These are phyloP conservation scores for Phytophthora aleatoria DNA, from an alignment of 352 stramenopile genomes.

Conservation along the genomic window DNA sequence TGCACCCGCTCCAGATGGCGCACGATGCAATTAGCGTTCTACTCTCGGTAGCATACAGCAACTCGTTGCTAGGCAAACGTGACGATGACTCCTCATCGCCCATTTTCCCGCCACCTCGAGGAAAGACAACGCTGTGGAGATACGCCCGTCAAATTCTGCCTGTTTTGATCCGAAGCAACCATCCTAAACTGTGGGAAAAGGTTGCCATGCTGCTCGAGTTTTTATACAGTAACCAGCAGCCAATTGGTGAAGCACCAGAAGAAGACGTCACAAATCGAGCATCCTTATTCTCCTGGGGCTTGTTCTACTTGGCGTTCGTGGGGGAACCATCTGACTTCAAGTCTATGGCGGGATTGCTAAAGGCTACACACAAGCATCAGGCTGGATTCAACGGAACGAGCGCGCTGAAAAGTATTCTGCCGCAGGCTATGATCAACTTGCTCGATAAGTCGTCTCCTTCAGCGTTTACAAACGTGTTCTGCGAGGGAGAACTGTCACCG, in stretches of 20 bases:
- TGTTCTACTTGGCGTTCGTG: conserved; percentile 82
- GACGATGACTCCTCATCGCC: conserved; percentile 20
- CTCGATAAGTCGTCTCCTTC: conserved; percentile 81
- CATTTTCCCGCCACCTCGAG: conserved; percentile 65
- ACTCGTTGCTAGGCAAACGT: conserved; percentile 44
- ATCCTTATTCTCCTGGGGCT: conserved; percentile 62
- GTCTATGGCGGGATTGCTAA: conserved; percentile 65
- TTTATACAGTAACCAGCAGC: conserved; percentile 48
- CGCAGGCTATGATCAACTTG: conserved; percentile 89
- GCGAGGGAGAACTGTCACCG: conserved; percentile 82
- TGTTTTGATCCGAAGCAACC: conserved; percentile 51
- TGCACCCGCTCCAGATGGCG: conserved; percentile 61
- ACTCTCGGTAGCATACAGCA: conserved; percentile 66
- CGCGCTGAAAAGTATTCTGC: conserved; percentile 88
- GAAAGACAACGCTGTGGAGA: conserved; percentile 54
- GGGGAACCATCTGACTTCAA: conserved; percentile 53
- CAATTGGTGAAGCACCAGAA: conserved; percentile 25
- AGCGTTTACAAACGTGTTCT: conserved; percentile 91
- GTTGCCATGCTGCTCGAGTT: conserved; percentile 66
- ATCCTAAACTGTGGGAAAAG: conserved; percentile 61
- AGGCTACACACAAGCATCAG: conserved; percentile 69
- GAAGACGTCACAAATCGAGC: conserved; percentile 43
- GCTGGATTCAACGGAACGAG: conserved; percentile 55
- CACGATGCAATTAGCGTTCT: conserved; percentile 75
- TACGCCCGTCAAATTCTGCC: conserved; percentile 56